These are phyloP conservation scores for Ilex paraguariensis DNA, from an alignment of 305 asterid species.

Conservation along the genomic window DNA sequence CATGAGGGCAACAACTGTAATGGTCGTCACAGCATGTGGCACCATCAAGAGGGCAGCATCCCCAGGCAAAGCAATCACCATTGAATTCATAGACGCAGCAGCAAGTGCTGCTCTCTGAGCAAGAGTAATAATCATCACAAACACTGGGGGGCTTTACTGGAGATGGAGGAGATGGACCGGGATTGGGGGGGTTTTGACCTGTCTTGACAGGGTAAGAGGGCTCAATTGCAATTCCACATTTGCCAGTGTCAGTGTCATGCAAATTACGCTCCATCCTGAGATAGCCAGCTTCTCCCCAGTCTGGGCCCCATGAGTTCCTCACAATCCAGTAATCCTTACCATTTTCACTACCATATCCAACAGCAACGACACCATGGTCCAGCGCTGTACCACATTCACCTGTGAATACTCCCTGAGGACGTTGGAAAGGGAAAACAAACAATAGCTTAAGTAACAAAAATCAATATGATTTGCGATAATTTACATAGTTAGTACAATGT, in stretches of 20 bases:
- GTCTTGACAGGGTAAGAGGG: constrained; percentile 76
- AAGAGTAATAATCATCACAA: constrained; percentile 56
- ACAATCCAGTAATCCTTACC: constrained; percentile 89
- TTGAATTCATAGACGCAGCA: constrained; percentile 60
- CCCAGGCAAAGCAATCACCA: constrained; percentile 66
- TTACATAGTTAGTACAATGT: too few relatives aligned
- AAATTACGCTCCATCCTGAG: constrained; percentile 73
- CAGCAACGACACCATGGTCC: constrained; percentile 78
- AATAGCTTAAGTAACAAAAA: background rate
- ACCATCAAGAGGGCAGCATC: constrained; percentile 88
- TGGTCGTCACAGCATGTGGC: constrained; percentile 91
- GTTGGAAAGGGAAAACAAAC: background rate
- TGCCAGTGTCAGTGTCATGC: constrained; percentile 27
- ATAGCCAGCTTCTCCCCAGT: constrained; percentile 90
- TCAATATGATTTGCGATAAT: too few relatives aligned
- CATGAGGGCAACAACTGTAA: constrained; percentile 89
- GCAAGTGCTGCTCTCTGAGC: constrained; percentile 72
- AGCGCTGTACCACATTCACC: constrained; percentile 58
- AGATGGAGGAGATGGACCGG: constrained; percentile 89
- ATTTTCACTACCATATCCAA: constrained; percentile 67
- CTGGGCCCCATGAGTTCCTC: constrained; percentile 78
- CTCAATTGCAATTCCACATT: constrained; percentile 76
- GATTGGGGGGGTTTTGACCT: constrained; percentile 77
- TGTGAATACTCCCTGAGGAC: constrained; percentile 63
- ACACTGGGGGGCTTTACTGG: constrained; percentile 50